Evolutionary conservation across 1,284 basidiomycete species (phyloP).

Genomic region (Cryptococcus jaspeensis): DNA sequence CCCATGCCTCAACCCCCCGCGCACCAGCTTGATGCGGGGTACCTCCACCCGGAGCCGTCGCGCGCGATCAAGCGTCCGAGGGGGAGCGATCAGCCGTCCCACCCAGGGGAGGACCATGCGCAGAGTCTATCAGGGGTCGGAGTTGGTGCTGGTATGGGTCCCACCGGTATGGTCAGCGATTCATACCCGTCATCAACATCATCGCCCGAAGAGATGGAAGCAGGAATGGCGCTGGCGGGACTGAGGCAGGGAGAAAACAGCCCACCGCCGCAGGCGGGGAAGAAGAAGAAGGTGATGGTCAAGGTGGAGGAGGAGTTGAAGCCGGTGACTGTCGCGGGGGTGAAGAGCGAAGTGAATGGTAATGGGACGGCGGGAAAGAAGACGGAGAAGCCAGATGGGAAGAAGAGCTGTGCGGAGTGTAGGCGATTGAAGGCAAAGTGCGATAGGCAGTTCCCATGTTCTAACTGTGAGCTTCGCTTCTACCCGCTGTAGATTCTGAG

Average conservation of each 20-base stretch:
- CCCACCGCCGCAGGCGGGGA: background rate
- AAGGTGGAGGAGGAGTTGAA: conserved; percentile 17
- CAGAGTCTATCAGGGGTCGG: background rate
- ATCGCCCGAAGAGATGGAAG: conserved; percentile 31
- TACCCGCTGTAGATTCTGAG: background rate
- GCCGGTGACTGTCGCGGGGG: conserved; percentile 2
- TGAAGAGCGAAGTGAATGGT: background rate
- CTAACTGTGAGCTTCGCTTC: conserved; percentile 39
- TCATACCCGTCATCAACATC: too few species aligned
- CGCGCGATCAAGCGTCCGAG: background rate
- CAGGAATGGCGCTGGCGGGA: conserved; percentile 33
- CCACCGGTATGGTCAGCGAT: conserved; percentile 9
- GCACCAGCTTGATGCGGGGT: background rate
- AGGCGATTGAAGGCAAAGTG: conserved; percentile 47
- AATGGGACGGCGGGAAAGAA: conserved; percentile 16
- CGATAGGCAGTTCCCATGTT: conserved; percentile 46
- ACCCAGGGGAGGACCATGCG: background rate
- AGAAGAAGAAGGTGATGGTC: conserved; percentile 7
- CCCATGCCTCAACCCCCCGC: background rate
- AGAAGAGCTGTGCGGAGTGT: conserved; percentile 46
- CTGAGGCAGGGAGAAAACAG: conserved; percentile 19
- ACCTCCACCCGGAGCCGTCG: background rate
- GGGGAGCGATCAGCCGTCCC: background rate
- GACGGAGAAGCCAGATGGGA: conserved; percentile 18
- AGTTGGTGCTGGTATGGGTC: conserved; percentile 1